Evolutionary conservation across 345 rosid species (phyloP), one percentile per base, ranked within the genome.

Genomic region (Acer campestre): DNA sequence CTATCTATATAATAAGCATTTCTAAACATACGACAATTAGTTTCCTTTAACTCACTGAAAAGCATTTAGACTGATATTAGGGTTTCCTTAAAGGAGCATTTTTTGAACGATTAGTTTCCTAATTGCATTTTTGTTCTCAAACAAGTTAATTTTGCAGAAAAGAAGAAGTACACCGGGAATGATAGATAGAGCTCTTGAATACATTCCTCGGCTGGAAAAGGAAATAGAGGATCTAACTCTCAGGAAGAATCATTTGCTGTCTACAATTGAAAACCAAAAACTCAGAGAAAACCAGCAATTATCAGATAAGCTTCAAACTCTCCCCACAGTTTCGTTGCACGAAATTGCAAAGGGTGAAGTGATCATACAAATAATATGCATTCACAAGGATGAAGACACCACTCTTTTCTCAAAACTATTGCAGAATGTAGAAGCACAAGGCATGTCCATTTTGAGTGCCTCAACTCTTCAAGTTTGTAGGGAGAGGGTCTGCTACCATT

Each of bases 161-260:
- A 83, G 77, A 71, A 31, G 83, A 53, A 46, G 12, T 46, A 76
- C 86, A 5, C 82, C 83, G 0, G 75, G 55, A 20, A 77, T 85
- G 12, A 67, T 83, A 2, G 85, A 83, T 55, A 75, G 69, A 67
- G 80, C 79, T 53, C 67, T 81, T 44, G 75, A 85, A 44, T 85
- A 83, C 83, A 83, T 83, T 66, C 86, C 86, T 4, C 80, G 77
- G 76, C 70, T 83, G 31, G 81, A 77, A 68, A 59, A 67, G 10
- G 86, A 85, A 69, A 81, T 85, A 49, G 75, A 81, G 46, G 74
- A 81, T 55, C 53, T 81, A 18, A 77, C 59, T 31, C 53, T 77
- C 20, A 75, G 64, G 82, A 83, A 85, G 84, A 73, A 73, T 17
- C 58, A 56, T n/a, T 59, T 80, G 78, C 35, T 56, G 22, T 76